These are phyloP conservation scores for Urostyla sp. DNA, from an alignment of 73 alveolate species.

Conservation along the genomic window DNA sequence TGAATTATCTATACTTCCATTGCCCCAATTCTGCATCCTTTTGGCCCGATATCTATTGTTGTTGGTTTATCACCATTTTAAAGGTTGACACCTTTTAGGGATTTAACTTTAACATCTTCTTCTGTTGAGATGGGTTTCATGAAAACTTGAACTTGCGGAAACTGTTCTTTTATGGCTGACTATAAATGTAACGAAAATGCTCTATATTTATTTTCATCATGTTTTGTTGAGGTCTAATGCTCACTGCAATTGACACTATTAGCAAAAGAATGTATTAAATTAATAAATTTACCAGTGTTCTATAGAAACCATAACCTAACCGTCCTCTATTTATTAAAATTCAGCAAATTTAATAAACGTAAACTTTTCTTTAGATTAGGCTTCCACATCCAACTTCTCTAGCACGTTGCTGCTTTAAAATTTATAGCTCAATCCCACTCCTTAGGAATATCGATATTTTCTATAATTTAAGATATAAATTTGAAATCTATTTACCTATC, in stretches of 20 bases:
- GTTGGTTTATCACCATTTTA: conserved; percentile 36
- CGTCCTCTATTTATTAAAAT: conserved; percentile 33
- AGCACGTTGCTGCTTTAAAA: conserved; percentile 21
- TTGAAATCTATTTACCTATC: conserved; percentile 3
- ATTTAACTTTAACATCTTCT: conserved; percentile 21
- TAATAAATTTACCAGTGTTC: conserved; percentile 60
- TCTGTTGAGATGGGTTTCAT: conserved; percentile 48
- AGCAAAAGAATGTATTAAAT: background rate
- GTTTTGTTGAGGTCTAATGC: conserved; percentile 42
- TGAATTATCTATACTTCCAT: conserved; percentile 27
- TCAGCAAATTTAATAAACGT: conserved; percentile 36
- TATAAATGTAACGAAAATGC: conserved; percentile 35
- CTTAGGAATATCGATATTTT: conserved; percentile 18
- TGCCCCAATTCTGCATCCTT: conserved; percentile 42
- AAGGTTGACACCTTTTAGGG: background rate
- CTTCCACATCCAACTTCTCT: conserved; percentile 27
- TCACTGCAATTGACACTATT: conserved; percentile 37
- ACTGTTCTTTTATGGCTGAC: conserved; percentile 41
- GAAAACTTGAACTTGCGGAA: conserved; percentile 42
- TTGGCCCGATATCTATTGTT: background rate
- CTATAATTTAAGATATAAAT: background rate
- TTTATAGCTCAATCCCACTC: conserved; percentile 46
- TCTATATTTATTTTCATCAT: conserved; percentile 43
- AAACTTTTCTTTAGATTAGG: background rate
- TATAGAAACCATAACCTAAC: conserved; percentile 46